Percentiles rank a stretch among this genome's conserved stretches.
These are phyloP conservation scores for Stellera chamaejasme DNA, from an alignment of 345 rosid genomes.

Conservation along the genomic window DNA sequence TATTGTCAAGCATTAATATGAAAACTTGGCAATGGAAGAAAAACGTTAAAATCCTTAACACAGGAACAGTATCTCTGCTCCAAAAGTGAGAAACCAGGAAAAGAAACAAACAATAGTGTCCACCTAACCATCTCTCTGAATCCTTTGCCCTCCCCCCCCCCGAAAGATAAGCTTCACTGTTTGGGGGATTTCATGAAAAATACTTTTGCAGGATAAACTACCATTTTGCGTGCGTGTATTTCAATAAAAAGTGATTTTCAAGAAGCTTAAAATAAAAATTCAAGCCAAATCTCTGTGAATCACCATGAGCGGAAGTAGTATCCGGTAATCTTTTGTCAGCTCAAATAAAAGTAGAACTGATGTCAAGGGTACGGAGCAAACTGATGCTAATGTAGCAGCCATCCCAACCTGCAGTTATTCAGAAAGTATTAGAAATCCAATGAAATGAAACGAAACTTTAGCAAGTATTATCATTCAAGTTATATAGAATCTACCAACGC, in stretches of 20 bases:
- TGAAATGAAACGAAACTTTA: slow-evolving; percentile 2
- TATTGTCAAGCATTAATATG: neutral
- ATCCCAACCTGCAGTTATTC: slow-evolving; percentile 75
- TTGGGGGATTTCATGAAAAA: too few relatives aligned
- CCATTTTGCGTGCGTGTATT: too few relatives aligned
- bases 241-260: too few relatives aligned
- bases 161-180: too few relatives aligned
- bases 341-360: slow-evolving; percentile 87
- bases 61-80: neutral
- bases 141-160: neutral
- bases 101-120: neutral
- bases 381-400: slow-evolving; percentile 98
- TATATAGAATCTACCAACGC: slow-evolving; percentile 59
- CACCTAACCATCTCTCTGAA: neutral
- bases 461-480: neutral
- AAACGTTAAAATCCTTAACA: too few relatives aligned
- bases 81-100: neutral
- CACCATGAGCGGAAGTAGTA: slow-evolving; percentile 97
- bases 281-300: slow-evolving; percentile 14
- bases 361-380: slow-evolving; percentile 97
- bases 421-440: slow-evolving; percentile 11
- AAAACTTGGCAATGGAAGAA: neutral
- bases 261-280: neutral
- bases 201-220: too few relatives aligned
- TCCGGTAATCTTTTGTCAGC: slow-evolving; percentile 95